Conservation (phyloP, 768 basidiomycete species). For the Guyanaporus albipodus region DNA sequence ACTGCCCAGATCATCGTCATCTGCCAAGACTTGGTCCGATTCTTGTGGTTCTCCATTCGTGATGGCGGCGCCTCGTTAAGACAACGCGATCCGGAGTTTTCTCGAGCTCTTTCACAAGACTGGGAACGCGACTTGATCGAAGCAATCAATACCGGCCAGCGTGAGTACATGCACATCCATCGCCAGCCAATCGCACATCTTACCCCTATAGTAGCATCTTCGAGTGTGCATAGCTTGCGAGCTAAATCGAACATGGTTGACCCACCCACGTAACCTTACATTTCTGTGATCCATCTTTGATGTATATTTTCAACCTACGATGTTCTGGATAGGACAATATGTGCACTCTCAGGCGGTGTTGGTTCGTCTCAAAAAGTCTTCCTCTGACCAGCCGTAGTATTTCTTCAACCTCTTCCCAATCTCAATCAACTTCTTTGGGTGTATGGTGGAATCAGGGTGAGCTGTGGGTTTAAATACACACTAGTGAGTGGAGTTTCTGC, state of each 20-base stretch:
- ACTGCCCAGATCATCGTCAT: constrained; percentile 27
- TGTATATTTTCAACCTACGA: background rate
- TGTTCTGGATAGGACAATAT: background rate
- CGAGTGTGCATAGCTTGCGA: background rate
- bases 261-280: background rate
- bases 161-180: constrained; percentile 11
- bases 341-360: constrained; percentile 1
- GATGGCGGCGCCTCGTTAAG: constrained; percentile 25
- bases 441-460: constrained; percentile 68
- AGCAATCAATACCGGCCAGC: constrained; percentile 17
- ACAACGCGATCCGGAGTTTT: constrained; percentile 11
- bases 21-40: constrained; percentile 21
- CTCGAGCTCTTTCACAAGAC: constrained; percentile 15
- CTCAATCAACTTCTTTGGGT: constrained; percentile 40
- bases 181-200: background rate
- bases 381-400: constrained; percentile 63
- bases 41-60: constrained; percentile 30
- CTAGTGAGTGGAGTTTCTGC: background rate
- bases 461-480: constrained; percentile 38
- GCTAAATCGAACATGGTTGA: background rate
- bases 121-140: constrained; percentile 16
- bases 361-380: constrained; percentile 34
- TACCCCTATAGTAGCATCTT: constrained; percentile 2
- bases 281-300: background rate
- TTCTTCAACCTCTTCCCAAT: constrained; percentile 56